A percentile compares a stretch with the other conserved stretches of the same genome.
Evolutionary conservation across 768 basidiomycete genomes (phyloP).

Genomic region (Serendipita sp.): DNA sequence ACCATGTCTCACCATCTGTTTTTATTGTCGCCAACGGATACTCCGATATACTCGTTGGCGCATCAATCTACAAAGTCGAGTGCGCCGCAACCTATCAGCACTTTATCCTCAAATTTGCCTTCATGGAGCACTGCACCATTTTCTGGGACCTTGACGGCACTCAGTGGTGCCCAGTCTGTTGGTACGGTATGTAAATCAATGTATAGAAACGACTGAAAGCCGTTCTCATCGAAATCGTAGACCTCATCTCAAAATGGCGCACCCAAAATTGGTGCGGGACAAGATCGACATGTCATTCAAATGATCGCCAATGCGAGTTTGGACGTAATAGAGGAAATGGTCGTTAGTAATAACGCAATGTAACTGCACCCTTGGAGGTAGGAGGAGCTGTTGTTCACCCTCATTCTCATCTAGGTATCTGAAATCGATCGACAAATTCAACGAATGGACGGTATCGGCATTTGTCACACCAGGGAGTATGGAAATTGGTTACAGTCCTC

Average conservation of each 20-base stretch:
- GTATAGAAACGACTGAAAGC: neutral
- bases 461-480: slow-evolving; percentile 91
- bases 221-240: slow-evolving; percentile 1
- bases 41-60: slow-evolving; percentile 68
- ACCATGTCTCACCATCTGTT: slow-evolving; percentile 79
- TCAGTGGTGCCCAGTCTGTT: slow-evolving; percentile 70
- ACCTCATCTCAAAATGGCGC: slow-evolving; percentile 44
- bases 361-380: slow-evolving; percentile 24
- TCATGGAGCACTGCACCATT: slow-evolving; percentile 87
- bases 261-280: slow-evolving; percentile 59
- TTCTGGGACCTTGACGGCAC: slow-evolving; percentile 71
- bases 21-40: slow-evolving; percentile 71
- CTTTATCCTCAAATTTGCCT: slow-evolving; percentile 67
- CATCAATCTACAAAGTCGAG: slow-evolving; percentile 65
- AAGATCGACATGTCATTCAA: slow-evolving; percentile 88
- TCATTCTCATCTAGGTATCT: slow-evolving; percentile 51
- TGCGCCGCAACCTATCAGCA: slow-evolving; percentile 37
- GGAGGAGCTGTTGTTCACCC: neutral
- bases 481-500: slow-evolving; percentile 20
- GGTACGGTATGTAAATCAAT: slow-evolving; percentile 1
- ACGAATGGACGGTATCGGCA: slow-evolving; percentile 96
- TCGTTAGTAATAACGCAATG: slow-evolving; percentile 69
- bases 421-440: slow-evolving; percentile 91
- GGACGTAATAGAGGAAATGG: slow-evolving; percentile 87
- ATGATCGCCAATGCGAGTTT: slow-evolving; percentile 97